Conservation (phyloP, 2,329 filamentous ascomycete genomes). For the Xylaria sp. region DNA sequence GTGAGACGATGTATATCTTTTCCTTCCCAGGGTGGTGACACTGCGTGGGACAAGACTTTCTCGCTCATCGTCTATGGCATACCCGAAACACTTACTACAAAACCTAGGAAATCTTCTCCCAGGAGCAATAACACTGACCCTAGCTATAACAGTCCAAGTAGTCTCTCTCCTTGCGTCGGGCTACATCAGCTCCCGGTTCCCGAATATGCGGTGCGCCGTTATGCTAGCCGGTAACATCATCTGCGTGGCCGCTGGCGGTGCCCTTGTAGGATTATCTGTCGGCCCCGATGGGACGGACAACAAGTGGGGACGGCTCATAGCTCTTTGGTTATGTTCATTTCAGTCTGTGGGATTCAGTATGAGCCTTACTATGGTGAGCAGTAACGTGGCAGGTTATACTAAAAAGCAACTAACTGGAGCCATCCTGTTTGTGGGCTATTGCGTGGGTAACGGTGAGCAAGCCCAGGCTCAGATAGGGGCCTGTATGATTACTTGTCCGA, state of each 20-base stretch:
- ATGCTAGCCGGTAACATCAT: slow-evolving; percentile 66
- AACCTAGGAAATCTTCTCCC: background rate
- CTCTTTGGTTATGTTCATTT: slow-evolving; percentile 61
- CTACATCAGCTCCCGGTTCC: slow-evolving; percentile 62
- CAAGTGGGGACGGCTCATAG: slow-evolving; percentile 67
- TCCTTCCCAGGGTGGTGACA: background rate
- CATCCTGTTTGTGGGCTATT: slow-evolving; percentile 49
- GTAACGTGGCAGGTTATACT: slow-evolving; percentile 50
- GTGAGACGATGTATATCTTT: background rate
- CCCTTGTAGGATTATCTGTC: slow-evolving; percentile 63
- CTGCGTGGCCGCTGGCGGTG: slow-evolving; percentile 62
- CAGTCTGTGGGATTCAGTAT: slow-evolving; percentile 49
- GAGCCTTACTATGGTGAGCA: slow-evolving; percentile 50
- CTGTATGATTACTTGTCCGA: background rate
- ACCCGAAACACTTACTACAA: background rate
- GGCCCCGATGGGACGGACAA: slow-evolving; percentile 51
- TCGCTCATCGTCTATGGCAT: background rate
- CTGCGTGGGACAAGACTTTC: too few relatives aligned
- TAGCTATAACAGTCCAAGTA: slow-evolving; percentile 56
- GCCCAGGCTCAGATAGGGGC: background rate
- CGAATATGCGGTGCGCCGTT: slow-evolving; percentile 59
- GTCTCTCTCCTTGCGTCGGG: slow-evolving; percentile 62
- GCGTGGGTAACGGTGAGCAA: slow-evolving; percentile 41
- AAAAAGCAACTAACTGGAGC: slow-evolving; percentile 51
- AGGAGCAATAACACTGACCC: background rate